Evolutionary conservation across 2,329 filamentous ascomycete genomes (phyloP).

Genomic region (Epichloe amarillans): DNA sequence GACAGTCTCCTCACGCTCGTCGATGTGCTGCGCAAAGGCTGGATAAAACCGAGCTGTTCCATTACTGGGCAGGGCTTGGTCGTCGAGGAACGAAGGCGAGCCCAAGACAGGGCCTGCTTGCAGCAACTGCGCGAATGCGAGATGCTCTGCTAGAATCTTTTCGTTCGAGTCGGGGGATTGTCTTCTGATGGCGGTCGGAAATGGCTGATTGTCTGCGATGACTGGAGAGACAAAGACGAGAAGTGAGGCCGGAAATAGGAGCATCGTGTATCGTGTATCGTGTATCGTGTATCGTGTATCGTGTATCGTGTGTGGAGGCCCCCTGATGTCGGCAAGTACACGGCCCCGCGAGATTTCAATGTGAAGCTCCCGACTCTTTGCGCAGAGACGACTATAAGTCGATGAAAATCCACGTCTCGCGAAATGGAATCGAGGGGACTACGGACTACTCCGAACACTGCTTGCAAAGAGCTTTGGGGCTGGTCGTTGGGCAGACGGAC

Average conservation of each 20-base stretch:
- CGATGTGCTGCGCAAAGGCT: slow-evolving; percentile 36
- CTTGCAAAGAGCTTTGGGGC: not conserved
- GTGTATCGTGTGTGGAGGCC: not conserved
- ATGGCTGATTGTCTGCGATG: slow-evolving; percentile 18
- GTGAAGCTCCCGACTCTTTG: not conserved
- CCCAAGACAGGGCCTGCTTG: slow-evolving; percentile 10
- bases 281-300: not conserved
- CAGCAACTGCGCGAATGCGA: slow-evolving; percentile 28
- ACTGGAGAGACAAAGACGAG: slow-evolving; percentile 18
- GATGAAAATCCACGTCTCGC: not conserved
- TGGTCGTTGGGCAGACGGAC: not conserved
- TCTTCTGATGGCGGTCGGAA: slow-evolving; percentile 54
- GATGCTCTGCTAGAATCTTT: slow-evolving; percentile 62
- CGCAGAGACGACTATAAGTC: not conserved
- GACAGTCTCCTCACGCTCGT: slow-evolving; percentile 14
- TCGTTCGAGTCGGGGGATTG: slow-evolving; percentile 56
- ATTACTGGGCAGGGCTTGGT: slow-evolving; percentile 14
- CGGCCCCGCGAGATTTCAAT: not conserved
- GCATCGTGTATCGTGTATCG: not conserved
- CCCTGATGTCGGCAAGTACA: not conserved
- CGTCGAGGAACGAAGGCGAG: slow-evolving; percentile 11
- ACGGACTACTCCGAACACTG: too few relatives aligned
- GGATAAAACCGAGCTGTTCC: slow-evolving; percentile 23
- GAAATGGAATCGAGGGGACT: too few relatives aligned
- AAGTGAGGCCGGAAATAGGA: slow-evolving; percentile 4